A percentile compares a stretch with the other conserved stretches of the same genome.
Conservation (phyloP, 225 moss, liverwort and hornwort genomes). For the Pleurozium schreberi region DNA sequence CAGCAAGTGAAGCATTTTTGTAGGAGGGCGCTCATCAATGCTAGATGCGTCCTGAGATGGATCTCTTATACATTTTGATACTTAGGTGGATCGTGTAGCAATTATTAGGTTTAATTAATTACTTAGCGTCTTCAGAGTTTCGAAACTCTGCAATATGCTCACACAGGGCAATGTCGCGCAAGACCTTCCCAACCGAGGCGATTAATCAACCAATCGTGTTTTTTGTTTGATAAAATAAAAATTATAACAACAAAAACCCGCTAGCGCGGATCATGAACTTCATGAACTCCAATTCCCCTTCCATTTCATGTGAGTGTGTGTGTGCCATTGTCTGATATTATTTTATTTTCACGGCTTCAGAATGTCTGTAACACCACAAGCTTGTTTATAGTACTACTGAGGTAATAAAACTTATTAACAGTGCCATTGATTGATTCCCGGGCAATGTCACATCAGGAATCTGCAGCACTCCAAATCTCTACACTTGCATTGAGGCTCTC, state of each 20-base stretch:
- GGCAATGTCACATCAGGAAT: not conserved
- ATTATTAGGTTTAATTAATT: not conserved
- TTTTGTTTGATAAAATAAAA: not conserved
- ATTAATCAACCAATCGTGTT: not conserved
- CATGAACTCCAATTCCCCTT: not conserved
- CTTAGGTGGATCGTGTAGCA: not conserved
- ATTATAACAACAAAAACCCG: not conserved
- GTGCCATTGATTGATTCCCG: not conserved
- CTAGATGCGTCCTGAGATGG: slow-evolving; percentile 1
- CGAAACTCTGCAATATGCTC: not conserved
- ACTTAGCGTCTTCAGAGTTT: not conserved
- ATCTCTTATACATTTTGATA: not conserved
- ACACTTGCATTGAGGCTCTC: not conserved
- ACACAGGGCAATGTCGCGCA: not conserved
- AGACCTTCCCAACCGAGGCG: slow-evolving; percentile 8
- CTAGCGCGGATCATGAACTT: not conserved
- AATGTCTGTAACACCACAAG: not conserved
- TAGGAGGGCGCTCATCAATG: not conserved
- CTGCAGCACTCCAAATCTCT: not conserved
- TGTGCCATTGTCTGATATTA: not conserved
- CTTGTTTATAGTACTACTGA: no score
- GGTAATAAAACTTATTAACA: not conserved
- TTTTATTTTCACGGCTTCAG: not conserved
- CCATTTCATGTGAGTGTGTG: not conserved
- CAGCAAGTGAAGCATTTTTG: not conserved